Percentiles rank a stretch among this genome's conserved stretches.
Conservation (phyloP, 2,329 filamentous ascomycete species). For the Ciborinia camelliae region DNA sequence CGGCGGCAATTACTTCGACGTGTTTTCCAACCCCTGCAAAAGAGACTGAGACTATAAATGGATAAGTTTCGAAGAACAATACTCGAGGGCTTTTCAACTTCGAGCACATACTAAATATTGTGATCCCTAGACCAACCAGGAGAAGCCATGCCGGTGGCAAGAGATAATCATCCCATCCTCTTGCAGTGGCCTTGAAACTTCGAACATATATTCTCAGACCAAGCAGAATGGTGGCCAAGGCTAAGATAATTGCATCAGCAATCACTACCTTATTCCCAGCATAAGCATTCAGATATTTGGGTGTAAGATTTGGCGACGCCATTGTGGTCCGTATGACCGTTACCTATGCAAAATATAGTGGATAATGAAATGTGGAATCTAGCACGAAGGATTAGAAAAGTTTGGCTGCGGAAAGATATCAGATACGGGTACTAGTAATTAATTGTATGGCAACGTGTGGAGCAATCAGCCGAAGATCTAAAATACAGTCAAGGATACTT, state of each 20-base stretch:
- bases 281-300: background rate
- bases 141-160: constrained; percentile 1
- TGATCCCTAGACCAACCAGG: background rate
- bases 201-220: constrained; percentile 1
- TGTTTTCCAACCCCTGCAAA: background rate
- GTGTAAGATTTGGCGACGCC: background rate
- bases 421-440: background rate
- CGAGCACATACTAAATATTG: background rate
- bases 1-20: background rate
- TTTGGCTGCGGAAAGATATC: background rate
- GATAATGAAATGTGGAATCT: too few species aligned
- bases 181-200: background rate
- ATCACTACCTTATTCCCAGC: background rate
- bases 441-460: background rate
- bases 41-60: background rate
- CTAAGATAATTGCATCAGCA: background rate
- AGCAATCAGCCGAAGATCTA: background rate
- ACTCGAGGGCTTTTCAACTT: too few species aligned
- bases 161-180: constrained; percentile 8
- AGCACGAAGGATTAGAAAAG: too few species aligned
- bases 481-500: too few species aligned
- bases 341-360: too few species aligned
- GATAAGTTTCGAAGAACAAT: background rate
- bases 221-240: background rate
- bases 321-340: background rate